These are phyloP conservation scores for Botryotinia globosa DNA, from an alignment of 2,329 filamentous ascomycete genomes.

Conservation along the genomic window DNA sequence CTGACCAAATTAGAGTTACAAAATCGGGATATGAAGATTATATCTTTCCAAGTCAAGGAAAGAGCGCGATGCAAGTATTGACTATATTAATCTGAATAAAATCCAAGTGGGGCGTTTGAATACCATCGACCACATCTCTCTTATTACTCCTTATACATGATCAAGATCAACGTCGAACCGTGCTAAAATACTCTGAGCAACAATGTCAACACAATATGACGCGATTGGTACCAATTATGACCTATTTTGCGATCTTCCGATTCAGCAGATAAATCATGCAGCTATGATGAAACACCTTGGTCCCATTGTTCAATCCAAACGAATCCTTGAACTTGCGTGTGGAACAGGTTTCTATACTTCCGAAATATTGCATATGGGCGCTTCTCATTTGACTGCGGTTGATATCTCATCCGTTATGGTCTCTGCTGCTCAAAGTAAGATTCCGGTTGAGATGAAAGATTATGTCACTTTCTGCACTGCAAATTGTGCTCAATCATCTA, in stretches of 20 bases:
- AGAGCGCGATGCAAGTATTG: neutral
- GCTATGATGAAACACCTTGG: neutral
- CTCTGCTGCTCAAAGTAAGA: neutral
- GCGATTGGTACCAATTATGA: slow-evolving; percentile 4
- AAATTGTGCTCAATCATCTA: neutral
- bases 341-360: slow-evolving; percentile 6
- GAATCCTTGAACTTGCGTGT: slow-evolving; percentile 10
- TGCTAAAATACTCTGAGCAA: neutral
- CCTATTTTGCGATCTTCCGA: neutral
- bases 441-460: neutral
- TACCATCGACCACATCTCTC: neutral
- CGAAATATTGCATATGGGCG: neutral
- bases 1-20: neutral
- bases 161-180: neutral
- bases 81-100: neutral
- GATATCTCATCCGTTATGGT: slow-evolving; percentile 8
- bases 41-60: accelerated
- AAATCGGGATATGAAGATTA: neutral
- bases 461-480: neutral
- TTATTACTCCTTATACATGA: neutral
- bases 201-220: slow-evolving; percentile 14
- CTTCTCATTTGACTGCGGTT: slow-evolving; percentile 2
- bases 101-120: too few species aligned
- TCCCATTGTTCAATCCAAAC: neutral
- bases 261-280: neutral